Evolutionary conservation across 192 early-diverging fungal genomes (phyloP).

Genomic region (Piromyces sp.): DNA sequence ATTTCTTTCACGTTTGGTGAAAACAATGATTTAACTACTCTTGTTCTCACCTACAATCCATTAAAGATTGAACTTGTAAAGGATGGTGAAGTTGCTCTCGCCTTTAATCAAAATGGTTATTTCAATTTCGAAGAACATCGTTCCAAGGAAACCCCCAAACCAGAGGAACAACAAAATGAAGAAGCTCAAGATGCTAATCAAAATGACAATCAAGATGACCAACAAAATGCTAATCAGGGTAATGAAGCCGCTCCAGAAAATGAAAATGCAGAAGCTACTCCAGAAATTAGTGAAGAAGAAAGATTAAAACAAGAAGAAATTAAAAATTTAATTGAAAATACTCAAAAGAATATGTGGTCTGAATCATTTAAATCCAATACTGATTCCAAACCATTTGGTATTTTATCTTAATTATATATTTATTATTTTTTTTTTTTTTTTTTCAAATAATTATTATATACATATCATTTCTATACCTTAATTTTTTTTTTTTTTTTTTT

Average conservation of each 20-base stretch:
- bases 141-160: not conserved
- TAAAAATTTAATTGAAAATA: not conserved
- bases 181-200: no score
- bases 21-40: not conserved
- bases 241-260: no score
- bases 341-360: conserved; percentile 48
- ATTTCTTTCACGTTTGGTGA: not conserved
- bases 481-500: no score
- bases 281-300: not conserved
- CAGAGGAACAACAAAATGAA: not conserved
- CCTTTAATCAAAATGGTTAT: not conserved
- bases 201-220: no score
- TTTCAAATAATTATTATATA: no score
- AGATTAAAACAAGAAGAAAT: not conserved
- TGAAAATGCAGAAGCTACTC: no score
- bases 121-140: not conserved
- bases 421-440: not conserved
- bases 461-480: no score
- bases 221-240: no score
- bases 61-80: not conserved
- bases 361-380: conserved; percentile 75
- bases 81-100: not conserved
- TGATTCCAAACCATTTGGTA: conserved; percentile 88
- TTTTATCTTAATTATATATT: not conserved
- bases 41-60: not conserved